phyloP scores from a whole-genome alignment of 2,329 filamentous ascomycete species.

The Fusarium continuum region DNA sequence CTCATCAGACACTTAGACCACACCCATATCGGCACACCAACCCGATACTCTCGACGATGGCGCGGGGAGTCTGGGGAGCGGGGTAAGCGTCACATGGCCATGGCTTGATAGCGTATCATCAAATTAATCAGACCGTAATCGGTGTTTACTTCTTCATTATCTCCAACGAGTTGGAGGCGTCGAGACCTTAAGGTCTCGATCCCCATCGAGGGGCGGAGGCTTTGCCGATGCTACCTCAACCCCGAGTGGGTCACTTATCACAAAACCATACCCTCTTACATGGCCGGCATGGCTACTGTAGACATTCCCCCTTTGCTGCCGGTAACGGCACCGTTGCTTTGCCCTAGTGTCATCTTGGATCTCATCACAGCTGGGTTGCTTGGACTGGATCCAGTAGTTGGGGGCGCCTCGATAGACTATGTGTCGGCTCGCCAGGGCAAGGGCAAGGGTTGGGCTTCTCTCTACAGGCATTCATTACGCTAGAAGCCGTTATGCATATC shows the following conservation, averaged over 20 bases:
- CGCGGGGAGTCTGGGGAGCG: constrained; percentile 32
- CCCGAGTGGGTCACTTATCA: constrained; percentile 7
- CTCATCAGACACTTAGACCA: neutral
- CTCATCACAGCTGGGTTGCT: neutral
- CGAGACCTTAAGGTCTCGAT: constrained; percentile 2
- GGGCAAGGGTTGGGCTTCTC: neutral
- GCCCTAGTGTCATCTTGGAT: neutral
- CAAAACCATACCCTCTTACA: neutral
- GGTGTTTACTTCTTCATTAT: neutral
- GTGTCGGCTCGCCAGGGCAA: constrained; percentile 9
- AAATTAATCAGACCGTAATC: constrained; percentile 10
- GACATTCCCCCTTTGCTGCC: neutral
- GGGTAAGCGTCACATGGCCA: constrained; percentile 31
- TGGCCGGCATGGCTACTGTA: neutral
- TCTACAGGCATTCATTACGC: neutral
- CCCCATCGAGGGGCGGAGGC: constrained; percentile 5
- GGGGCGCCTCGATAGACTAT: neutral
- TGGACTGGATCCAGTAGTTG: constrained; percentile 6
- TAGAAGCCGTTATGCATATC: constrained; percentile 12
- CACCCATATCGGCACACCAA: constrained; percentile 22
- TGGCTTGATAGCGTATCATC: neutral
- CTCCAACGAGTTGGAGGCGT: neutral
- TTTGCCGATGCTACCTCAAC: constrained; percentile 23
- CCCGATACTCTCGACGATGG: constrained; percentile 19
- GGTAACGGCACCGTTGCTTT: constrained; percentile 27